Conservation (phyloP, 805 yeast genomes). For the Crinitomyces ghanaensis region DNA sequence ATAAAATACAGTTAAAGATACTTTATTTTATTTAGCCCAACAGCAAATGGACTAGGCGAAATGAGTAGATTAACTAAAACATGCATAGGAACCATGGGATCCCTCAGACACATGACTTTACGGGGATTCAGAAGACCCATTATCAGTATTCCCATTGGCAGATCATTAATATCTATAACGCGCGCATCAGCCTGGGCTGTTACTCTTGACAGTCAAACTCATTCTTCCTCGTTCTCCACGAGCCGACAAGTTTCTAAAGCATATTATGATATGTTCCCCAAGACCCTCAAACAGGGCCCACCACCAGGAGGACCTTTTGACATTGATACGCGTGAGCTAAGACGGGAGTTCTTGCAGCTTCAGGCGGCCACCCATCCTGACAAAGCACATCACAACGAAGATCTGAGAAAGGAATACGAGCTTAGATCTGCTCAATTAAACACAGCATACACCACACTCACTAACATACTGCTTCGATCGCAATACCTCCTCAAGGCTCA, state of each 20-base stretch:
- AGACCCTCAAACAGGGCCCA: slow-evolving; percentile 53
- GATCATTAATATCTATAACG: no score
- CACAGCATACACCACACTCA: slow-evolving; percentile 62
- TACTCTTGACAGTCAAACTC: background rate
- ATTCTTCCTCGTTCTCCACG: background rate
- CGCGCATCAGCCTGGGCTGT: no score
- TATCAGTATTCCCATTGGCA: no score
- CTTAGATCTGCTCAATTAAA: slow-evolving; percentile 48
- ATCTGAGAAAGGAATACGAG: slow-evolving; percentile 19
- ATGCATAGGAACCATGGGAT: no score
- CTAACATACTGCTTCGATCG: slow-evolving; percentile 60
- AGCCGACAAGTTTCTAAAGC: no score
- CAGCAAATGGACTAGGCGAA: no score
- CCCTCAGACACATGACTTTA: no score
- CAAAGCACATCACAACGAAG: slow-evolving; percentile 25
- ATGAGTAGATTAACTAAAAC: no score
- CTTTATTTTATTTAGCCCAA: no score
- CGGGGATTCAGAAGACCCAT: no score
- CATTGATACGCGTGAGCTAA: slow-evolving; percentile 42
- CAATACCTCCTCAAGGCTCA: slow-evolving; percentile 41
- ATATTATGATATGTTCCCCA: slow-evolving; percentile 62
- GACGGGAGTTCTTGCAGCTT: slow-evolving; percentile 62
- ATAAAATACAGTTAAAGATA: no score
- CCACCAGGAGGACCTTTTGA: slow-evolving; percentile 52
- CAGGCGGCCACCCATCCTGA: slow-evolving; percentile 84